Evolutionary conservation across 2,329 filamentous ascomycete genomes (phyloP), one percentile per base, ranked within the genome.

Genomic region (Fusarium illudens): DNA sequence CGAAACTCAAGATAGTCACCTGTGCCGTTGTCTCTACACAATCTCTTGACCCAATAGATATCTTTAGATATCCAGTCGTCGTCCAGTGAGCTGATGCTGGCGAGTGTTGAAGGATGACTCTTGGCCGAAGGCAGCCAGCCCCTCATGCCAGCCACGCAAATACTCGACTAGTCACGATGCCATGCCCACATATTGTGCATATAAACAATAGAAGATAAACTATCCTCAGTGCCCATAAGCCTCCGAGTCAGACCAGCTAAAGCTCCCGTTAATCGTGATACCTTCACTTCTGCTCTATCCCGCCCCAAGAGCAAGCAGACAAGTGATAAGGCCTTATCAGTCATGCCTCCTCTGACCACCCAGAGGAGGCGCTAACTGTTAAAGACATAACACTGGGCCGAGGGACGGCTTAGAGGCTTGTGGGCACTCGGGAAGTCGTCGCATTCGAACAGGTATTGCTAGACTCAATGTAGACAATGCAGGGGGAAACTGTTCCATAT

Each of bases 41-140:
- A 7, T 17, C 15, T 12, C 39, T 8, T 12, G 4, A 12, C 9
- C 4, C 39, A 11, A 27, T 27, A 12, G 9, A 13, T 25, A 4
- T 27, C 8, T n/a, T n/a, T n/a, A 17, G 6, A n/a, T n/a, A n/a
- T n/a, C n/a, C n/a, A n/a, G 22, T 27, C 10, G 39, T 15, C 15
- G 10, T 27, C 25, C 25, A 12, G 11, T 17, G 39, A 12, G 22
- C 25, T 44, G 39, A 22, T 44, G 10, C 10, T 17, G 15, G 15
- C 10, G 22, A 27, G 39, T 27, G 39, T 44, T n/a, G 34, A 44
- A 46, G 10, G 15, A 27, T 46, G 39, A 46, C 22, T 46, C 39
- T 46, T 46, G 20, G n/a, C 39, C 39, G 39, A 27, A 46, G 39
- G 39, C 39, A 46, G 39, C 22, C 22, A 44, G 20, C 39, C 20